Evolutionary conservation across 2,329 filamentous ascomycete species (phyloP).

Genomic region (Aplosporella prunicola): DNA sequence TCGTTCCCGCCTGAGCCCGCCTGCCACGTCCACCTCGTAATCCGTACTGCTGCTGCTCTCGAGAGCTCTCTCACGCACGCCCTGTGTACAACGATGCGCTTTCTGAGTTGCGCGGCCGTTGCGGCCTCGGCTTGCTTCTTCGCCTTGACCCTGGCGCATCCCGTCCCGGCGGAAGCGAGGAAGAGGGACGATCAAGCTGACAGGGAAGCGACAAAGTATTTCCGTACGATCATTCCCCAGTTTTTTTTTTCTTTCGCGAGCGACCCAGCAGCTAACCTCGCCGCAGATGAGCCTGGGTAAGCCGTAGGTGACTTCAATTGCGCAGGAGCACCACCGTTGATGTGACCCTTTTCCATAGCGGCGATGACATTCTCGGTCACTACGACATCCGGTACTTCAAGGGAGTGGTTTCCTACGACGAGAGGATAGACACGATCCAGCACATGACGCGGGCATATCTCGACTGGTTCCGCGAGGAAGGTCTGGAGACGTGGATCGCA

Average conservation of each 20-base stretch:
- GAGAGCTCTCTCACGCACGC: neutral
- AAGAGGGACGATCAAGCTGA: neutral
- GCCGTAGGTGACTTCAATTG: neutral
- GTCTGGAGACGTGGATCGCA: slow-evolving; percentile 75
- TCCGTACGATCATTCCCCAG: slow-evolving; percentile 8
- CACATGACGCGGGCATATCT: slow-evolving; percentile 69
- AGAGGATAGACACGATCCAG: slow-evolving; percentile 55
- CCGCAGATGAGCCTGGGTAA: slow-evolving; percentile 10
- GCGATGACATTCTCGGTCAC: slow-evolving; percentile 52
- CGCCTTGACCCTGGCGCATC: no score
- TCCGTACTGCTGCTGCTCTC: no score
- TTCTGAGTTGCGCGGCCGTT: slow-evolving; percentile 4
- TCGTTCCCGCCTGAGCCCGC: no score
- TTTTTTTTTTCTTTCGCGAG: neutral
- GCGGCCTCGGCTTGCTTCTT: no score
- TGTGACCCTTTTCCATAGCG: slow-evolving; percentile 11
- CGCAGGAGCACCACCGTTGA: neutral
- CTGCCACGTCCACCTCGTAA: no score
- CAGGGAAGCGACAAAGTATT: slow-evolving; percentile 6
- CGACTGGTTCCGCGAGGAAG: slow-evolving; percentile 51
- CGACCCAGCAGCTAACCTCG: neutral
- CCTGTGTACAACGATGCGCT: neutral
- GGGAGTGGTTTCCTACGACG: slow-evolving; percentile 53
- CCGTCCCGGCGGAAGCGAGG: slow-evolving; percentile 1
- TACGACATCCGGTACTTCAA: slow-evolving; percentile 67